A percentile compares a stretch with the other conserved stretches of the same genome.
Conservation (phyloP, 2,329 filamentous ascomycete species). For the Ceratocystiopsis minuta region DNA sequence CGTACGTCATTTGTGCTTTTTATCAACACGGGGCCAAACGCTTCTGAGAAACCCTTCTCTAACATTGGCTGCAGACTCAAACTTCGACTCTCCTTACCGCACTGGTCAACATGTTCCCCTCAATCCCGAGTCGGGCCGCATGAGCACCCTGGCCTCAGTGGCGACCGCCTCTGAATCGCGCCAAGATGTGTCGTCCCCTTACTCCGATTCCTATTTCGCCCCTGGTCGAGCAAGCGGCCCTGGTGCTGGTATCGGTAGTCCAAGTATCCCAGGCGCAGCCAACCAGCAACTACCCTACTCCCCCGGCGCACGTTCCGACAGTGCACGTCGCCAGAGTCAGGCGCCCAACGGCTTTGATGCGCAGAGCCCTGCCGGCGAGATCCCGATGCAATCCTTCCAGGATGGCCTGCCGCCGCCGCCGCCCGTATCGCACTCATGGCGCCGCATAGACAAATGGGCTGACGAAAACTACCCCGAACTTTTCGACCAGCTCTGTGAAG, state of each 20-base stretch:
- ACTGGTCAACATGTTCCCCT: constrained; percentile 81
- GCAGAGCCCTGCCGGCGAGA: constrained; percentile 55
- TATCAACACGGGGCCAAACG: no score
- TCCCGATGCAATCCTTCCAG: constrained; percentile 90
- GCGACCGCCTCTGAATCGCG: constrained; percentile 81
- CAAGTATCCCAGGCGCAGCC: no score
- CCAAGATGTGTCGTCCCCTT: constrained; percentile 62
- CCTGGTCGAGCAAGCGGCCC: constrained; percentile 2
- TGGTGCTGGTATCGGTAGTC: no score
- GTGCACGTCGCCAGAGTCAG: constrained; percentile 46
- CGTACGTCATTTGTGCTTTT: constrained; percentile 27
- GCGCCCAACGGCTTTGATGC: constrained; percentile 51
- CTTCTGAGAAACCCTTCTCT: background rate
- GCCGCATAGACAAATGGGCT: constrained; percentile 80
- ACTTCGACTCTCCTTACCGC: constrained; percentile 81
- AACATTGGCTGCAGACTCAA: constrained; percentile 47
- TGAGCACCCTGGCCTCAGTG: constrained; percentile 70
- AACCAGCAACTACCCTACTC: constrained; percentile 48
- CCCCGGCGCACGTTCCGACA: constrained; percentile 68
- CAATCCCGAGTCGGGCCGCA: constrained; percentile 47
- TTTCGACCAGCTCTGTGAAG: constrained; percentile 82
- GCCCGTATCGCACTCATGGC: constrained; percentile 79
- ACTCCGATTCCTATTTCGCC: constrained; percentile 33
- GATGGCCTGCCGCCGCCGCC: constrained; percentile 83
- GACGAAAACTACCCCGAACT: constrained; percentile 93